A percentile compares a stretch with the other conserved stretches of the same genome.
Evolutionary conservation across 2,329 filamentous ascomycete genomes (phyloP).

Genomic region (Sphaerostilbella broomeana): DNA sequence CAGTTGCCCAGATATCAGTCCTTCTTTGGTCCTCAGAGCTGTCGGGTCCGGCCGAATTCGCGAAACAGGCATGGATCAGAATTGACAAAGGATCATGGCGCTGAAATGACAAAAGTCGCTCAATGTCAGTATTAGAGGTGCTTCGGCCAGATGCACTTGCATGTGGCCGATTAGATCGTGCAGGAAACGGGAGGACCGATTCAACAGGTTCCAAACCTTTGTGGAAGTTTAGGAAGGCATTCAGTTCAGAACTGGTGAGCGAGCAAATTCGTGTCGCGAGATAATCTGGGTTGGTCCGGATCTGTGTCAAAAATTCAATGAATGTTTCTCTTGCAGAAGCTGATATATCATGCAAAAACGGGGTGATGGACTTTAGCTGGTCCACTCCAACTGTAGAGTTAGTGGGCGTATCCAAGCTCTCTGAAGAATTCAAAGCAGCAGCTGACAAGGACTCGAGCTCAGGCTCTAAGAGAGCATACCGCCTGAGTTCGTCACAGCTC

Average conservation of each 20-base stretch:
- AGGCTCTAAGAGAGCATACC: conserved; percentile 64
- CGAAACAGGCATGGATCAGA: conserved; percentile 82
- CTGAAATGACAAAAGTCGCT: conserved; percentile 82
- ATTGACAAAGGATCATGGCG: conserved; percentile 79
- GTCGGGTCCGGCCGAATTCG: conserved; percentile 74
- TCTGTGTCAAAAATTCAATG: conserved; percentile 69
- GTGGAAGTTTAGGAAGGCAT: conserved; percentile 70
- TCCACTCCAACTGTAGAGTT: conserved; percentile 34
- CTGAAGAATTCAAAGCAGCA: conserved; percentile 37
- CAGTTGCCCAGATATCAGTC: conserved; percentile 81
- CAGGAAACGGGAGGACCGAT: conserved; percentile 69
- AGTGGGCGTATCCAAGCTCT: conserved; percentile 43
- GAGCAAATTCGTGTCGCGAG: conserved; percentile 74
- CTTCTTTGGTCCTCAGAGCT: conserved; percentile 73
- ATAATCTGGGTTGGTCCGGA: conserved; percentile 83
- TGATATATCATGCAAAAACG: conserved; percentile 68
- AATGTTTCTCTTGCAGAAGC: conserved; percentile 67
- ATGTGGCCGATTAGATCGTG: conserved; percentile 41
- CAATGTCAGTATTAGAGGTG: conserved; percentile 57
- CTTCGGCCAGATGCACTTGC: conserved; percentile 38
- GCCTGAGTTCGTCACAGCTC: conserved; percentile 66
- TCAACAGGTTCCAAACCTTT: conserved; percentile 75
- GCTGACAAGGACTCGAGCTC: conserved; percentile 57
- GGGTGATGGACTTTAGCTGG: conserved; percentile 37
- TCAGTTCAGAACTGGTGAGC: conserved; percentile 69